Evolutionary conservation across 495 filamentous ascomycete species (phyloP).

Genomic region (Podospora comata): DNA sequence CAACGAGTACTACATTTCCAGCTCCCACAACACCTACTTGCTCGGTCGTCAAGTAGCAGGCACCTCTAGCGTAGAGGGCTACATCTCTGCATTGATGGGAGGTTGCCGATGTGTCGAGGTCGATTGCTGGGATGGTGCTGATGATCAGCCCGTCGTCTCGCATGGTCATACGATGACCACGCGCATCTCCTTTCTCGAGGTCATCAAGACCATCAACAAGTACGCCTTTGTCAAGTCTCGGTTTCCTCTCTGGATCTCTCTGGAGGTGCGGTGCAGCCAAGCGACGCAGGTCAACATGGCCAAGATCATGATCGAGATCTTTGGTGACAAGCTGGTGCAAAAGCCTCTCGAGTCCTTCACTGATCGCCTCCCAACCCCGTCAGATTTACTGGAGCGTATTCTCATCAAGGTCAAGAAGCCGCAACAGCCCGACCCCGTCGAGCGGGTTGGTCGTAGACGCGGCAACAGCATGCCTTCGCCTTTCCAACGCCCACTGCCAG

Average conservation of each 20-base stretch:
- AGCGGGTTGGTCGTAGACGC: conserved; percentile 54
- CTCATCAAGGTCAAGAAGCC: conserved; percentile 88
- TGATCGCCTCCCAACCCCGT: conserved; percentile 72
- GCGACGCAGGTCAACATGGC: conserved; percentile 87
- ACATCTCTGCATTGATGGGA: conserved; percentile 81
- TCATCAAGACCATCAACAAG: conserved; percentile 86
- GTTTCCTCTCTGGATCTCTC: conserved; percentile 87
- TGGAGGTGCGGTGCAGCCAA: conserved; percentile 88
- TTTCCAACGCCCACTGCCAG: conserved; percentile 54
- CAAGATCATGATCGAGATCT: conserved; percentile 78
- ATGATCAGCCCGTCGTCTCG: conserved; percentile 80
- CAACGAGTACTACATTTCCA: conserved; percentile 98
- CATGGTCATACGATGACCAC: conserved; percentile 89
- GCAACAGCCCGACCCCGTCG: conserved; percentile 38
- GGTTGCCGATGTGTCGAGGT: conserved; percentile 95
- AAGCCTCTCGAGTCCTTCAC: conserved; percentile 66
- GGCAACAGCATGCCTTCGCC: conserved; percentile 80
- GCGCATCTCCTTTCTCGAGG: conserved; percentile 80
- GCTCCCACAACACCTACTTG: conserved; percentile 97
- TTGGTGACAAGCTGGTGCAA: conserved; percentile 72
- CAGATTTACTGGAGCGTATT: conserved; percentile 76
- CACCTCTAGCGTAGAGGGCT: conserved; percentile 87
- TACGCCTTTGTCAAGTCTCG: conserved; percentile 81
- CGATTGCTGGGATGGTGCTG: conserved; percentile 93
- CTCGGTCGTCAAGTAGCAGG: conserved; percentile 85